A percentile compares a stretch with the other conserved stretches of the same genome.
Evolutionary conservation across 495 filamentous ascomycete genomes (phyloP).

Genomic region (Neurospora hispaniola): DNA sequence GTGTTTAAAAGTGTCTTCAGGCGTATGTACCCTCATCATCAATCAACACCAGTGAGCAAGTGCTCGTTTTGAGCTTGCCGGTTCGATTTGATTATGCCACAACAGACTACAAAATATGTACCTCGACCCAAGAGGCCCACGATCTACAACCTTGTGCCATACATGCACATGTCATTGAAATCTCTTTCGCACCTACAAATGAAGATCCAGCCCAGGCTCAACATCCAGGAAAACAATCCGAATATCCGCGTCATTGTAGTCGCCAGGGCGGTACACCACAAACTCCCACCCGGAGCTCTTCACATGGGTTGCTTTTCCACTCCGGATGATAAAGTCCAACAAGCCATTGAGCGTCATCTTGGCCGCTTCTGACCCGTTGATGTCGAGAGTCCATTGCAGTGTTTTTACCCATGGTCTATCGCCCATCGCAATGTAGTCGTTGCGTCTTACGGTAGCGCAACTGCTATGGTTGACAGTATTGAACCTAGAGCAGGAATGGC

Average conservation of each 20-base stretch:
- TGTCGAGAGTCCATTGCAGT: not conserved
- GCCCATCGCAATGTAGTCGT: not conserved
- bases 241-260: not conserved
- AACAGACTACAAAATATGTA: not conserved
- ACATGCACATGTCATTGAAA: not conserved
- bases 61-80: not conserved
- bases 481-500: not conserved
- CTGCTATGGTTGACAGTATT: slow-evolving; percentile 4
- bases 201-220: not conserved
- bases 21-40: not conserved
- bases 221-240: not conserved
- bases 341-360: not conserved
- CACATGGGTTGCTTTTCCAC: not conserved
- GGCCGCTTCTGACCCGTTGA: not conserved
- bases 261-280: not conserved
- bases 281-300: not conserved
- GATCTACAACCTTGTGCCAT: not conserved
- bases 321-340: not conserved
- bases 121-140: not conserved
- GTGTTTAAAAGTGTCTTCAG: not conserved
- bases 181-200: not conserved
- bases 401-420: not conserved
- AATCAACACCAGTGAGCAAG: not conserved
- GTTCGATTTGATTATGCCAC: not conserved
- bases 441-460: not conserved